These are phyloP conservation scores for Rhodotorula sp. DNA, from an alignment of 1,284 basidiomycete species.

Conservation along the genomic window DNA sequence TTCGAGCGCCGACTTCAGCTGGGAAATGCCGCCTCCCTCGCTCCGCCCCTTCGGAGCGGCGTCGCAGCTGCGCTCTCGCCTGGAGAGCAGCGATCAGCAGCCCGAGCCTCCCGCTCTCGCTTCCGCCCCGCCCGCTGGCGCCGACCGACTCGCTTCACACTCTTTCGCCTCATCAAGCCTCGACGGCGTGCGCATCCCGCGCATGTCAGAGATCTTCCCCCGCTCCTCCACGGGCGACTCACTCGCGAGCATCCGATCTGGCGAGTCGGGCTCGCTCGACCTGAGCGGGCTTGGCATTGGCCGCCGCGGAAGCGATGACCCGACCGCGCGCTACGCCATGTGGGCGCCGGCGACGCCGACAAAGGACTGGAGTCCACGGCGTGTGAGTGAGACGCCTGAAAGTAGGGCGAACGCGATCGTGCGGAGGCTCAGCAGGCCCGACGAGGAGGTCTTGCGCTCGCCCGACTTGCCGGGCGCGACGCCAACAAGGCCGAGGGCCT, in stretches of 20 bases:
- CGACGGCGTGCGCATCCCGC: constrained; percentile 4
- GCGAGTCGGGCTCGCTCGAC: background rate
- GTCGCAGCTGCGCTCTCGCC: constrained; percentile 4
- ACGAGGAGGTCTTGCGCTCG: background rate
- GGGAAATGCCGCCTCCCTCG: background rate
- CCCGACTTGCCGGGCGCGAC: background rate
- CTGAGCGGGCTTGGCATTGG: no score
- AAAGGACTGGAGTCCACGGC: background rate
- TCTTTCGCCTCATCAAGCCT: background rate
- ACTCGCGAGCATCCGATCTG: background rate
- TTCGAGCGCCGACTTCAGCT: background rate
- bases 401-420: no score
- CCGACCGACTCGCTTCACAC: background rate
- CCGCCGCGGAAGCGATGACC: background rate
- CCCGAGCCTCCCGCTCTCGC: no score
- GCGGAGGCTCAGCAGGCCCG: no score
- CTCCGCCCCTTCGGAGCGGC: constrained; percentile 12
- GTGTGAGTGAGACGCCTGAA: no score
- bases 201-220: constrained; percentile 11
- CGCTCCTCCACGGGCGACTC: constrained; percentile 10
- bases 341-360: constrained; percentile 1
- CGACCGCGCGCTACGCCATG: background rate
- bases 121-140: background rate
- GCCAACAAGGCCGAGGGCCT: background rate
- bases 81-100: background rate